These are phyloP conservation scores for Cornus controversa DNA, from an alignment of 148 eudicot genomes.

Conservation along the genomic window DNA sequence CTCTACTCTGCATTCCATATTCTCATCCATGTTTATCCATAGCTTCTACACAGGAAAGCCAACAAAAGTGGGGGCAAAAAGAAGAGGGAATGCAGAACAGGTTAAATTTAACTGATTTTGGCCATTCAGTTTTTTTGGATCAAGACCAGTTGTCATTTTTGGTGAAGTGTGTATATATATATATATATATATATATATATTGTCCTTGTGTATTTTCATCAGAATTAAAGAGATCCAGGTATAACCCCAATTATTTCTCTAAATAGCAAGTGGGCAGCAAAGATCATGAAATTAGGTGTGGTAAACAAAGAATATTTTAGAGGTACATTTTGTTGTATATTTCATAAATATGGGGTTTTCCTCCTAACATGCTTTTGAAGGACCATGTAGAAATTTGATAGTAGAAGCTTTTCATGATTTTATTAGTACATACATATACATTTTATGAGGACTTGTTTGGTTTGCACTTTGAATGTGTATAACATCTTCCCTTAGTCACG, in stretches of 20 bases:
- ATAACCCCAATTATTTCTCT: no score
- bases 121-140: neutral
- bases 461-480: neutral
- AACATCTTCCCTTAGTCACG: neutral
- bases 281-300: neutral
- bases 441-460: neutral
- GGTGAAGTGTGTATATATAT: neutral
- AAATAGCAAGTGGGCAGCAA: neutral
- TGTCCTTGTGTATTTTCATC: slow-evolving; percentile 3
- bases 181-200: slow-evolving; percentile 5
- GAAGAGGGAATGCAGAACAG: neutral
- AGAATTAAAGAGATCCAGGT: neutral
- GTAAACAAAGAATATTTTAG: slow-evolving; percentile 2
- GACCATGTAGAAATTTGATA: neutral
- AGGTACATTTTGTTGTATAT: neutral
- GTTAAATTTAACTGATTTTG: neutral
- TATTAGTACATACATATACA: neutral
- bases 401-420: neutral
- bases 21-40: neutral
- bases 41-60: neutral
- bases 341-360: neutral
- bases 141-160: slow-evolving; percentile 13
- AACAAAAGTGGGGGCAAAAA: neutral
- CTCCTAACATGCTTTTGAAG: neutral
- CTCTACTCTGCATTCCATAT: neutral